phyloP scores from a whole-genome alignment of 2,329 filamentous ascomycete species.

The Penicillium sclerotiorum region DNA sequence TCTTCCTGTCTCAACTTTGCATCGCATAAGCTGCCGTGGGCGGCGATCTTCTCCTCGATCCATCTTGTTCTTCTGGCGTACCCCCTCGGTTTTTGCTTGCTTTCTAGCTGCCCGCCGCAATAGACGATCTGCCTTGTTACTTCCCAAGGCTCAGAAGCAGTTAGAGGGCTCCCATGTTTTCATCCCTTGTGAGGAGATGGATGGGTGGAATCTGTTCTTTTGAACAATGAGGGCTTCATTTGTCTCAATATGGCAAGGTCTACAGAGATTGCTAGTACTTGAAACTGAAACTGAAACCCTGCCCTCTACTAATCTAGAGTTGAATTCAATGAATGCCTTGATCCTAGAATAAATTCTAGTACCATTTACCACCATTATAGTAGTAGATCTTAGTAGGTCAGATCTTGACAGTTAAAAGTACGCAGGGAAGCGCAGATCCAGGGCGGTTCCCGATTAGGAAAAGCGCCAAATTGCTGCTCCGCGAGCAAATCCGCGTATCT shows the following conservation, averaged over 20 bases:
- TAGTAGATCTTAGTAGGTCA: no score
- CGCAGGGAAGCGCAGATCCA: no score
- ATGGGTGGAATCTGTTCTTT: background rate
- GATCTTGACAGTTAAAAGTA: no score
- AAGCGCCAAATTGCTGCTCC: constrained; percentile 27
- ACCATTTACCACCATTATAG: no score
- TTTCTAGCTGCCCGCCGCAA: constrained; percentile 8
- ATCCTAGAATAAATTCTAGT: no score
- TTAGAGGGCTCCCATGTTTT: background rate
- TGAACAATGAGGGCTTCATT: no score
- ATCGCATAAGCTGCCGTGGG: constrained; percentile 12
- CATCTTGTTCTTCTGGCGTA: background rate
- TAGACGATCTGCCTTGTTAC: constrained; percentile 9
- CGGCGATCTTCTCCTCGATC: constrained; percentile 14
- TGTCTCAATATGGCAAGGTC: background rate
- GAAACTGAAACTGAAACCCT: constrained; percentile 14
- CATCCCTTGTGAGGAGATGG: background rate
- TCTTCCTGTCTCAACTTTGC: constrained; percentile 11
- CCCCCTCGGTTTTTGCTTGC: constrained; percentile 3
- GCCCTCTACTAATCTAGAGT: constrained; percentile 6
- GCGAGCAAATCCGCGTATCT: constrained; percentile 28
- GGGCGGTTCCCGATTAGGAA: constrained; percentile 23
- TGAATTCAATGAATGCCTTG: no score
- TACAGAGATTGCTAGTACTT: constrained; percentile 8
- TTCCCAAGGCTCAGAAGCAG: background rate